Conservation (phyloP, 257 asterid genomes). For the Misopates orontium region DNA sequence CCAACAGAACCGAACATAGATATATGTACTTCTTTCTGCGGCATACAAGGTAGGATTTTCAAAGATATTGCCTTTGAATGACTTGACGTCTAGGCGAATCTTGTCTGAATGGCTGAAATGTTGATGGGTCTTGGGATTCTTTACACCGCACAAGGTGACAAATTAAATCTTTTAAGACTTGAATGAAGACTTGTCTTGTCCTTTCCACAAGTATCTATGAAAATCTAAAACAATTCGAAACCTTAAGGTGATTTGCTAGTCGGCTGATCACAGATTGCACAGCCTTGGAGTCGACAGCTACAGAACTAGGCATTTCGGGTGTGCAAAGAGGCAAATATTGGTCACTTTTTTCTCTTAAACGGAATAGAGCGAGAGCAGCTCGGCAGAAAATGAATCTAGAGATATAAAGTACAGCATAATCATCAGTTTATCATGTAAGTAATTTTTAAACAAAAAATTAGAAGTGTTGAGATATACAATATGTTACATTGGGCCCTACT, state of each 20-base stretch:
- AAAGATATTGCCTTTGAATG: background rate
- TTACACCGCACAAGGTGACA: conserved; percentile 11
- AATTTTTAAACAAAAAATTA: background rate
- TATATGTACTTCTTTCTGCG: background rate
- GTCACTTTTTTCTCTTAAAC: conserved; percentile 47
- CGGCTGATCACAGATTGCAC: conserved; percentile 58
- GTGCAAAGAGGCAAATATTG: conserved; percentile 68
- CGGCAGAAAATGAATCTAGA: conserved; percentile 94
- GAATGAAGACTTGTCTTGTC: conserved; percentile 26
- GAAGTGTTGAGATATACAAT: background rate
- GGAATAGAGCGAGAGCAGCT: conserved; percentile 66
- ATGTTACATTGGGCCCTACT: background rate
- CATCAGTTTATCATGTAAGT: conserved; percentile 2
- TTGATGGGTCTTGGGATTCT: background rate
- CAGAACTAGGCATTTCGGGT: conserved; percentile 75
- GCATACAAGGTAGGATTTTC: conserved; percentile 10
- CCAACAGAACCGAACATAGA: conserved; percentile 1
- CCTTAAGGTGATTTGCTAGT: conserved; percentile 67
- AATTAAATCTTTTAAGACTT: conserved; percentile 6
- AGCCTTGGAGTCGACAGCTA: conserved; percentile 59
- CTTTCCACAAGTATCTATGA: conserved; percentile 23
- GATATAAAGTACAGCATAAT: conserved; percentile 21
- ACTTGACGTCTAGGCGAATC: background rate
- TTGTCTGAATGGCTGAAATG: conserved; percentile 13
- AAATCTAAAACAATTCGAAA: conserved; percentile 58